These are phyloP conservation scores for Solanum gandarillasii DNA, from an alignment of 257 asterid genomes.

Conservation along the genomic window DNA sequence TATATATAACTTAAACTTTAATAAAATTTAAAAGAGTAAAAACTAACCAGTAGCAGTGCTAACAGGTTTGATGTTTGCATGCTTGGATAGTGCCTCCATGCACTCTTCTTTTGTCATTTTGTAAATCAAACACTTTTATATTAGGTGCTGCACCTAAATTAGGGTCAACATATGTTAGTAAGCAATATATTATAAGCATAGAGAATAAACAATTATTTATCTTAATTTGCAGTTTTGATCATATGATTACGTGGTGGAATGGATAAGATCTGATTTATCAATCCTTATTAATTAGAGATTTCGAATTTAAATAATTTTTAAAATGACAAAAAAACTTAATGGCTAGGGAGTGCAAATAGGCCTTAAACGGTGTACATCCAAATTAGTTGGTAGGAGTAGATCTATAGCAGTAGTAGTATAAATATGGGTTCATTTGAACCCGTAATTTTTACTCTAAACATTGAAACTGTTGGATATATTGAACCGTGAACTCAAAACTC, in stretches of 20 bases:
- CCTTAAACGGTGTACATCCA: background rate
- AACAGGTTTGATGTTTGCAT: conserved; percentile 69
- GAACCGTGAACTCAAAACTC: background rate
- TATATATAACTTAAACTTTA: background rate
- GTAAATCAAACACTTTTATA: conserved; percentile 72
- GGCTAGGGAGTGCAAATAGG: background rate
- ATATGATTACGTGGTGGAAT: background rate
- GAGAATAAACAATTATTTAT: no score
- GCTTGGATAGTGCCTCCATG: conserved; percentile 82
- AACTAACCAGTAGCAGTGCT: conserved; percentile 39
- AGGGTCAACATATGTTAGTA: background rate
- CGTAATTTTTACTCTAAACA: no score
- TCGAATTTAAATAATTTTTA: no score
- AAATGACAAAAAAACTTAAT: no score
- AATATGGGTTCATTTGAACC: background rate
- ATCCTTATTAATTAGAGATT: no score
- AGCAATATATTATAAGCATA: background rate
- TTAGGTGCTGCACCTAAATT: conserved; percentile 41
- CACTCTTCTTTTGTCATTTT: conserved; percentile 86
- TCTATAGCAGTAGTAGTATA: background rate
- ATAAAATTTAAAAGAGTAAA: background rate
- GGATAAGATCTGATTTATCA: no score
- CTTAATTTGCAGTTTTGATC: background rate
- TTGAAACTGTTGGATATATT: background rate
- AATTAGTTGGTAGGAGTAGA: background rate